Evolutionary conservation across 805 yeast genomes (phyloP).

Genomic region (Ogataea methylovora): DNA sequence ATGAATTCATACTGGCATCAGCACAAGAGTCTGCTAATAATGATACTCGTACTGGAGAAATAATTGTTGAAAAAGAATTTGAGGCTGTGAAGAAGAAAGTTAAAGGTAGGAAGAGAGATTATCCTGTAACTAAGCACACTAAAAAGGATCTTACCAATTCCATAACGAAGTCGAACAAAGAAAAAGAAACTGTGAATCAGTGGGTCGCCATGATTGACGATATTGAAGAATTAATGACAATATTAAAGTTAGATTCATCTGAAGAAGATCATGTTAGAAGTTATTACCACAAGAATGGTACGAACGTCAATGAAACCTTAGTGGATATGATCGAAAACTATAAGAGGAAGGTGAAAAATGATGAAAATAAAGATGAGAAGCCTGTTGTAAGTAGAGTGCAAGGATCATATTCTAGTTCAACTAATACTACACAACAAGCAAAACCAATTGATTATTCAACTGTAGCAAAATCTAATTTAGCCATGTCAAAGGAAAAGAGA

Average conservation of each 20-base stretch:
- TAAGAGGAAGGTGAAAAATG: not conserved
- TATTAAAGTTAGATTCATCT: conserved; percentile 2
- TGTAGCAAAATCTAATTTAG: not conserved
- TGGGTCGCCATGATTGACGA: conserved; percentile 5
- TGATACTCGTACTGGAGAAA: too few species aligned
- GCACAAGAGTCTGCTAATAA: conserved; percentile 8
- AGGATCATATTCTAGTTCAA: conserved; percentile 1
- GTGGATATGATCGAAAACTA: conserved; percentile 12
- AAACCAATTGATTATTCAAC: not conserved
- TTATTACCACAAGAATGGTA: conserved; percentile 7
- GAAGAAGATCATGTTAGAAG: conserved; percentile 6
- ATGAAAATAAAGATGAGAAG: not conserved
- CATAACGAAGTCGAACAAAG: too few species aligned
- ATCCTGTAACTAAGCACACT: too few species aligned
- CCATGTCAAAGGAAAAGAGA: not conserved
- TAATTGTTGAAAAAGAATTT: conserved; percentile 13
- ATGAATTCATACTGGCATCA: conserved; percentile 9
- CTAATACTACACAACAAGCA: not conserved
- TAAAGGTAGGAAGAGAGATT: not conserved
- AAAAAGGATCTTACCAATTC: too few species aligned
- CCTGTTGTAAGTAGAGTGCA: conserved; percentile 3
- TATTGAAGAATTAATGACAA: conserved; percentile 6
- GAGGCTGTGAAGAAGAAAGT: conserved; percentile 2
- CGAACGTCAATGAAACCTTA: conserved; percentile 8
- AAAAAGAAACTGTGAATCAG: too few species aligned